phyloP scores from a whole-genome alignment of 768 basidiomycete genomes.

The Tephrocybe sp. region DNA sequence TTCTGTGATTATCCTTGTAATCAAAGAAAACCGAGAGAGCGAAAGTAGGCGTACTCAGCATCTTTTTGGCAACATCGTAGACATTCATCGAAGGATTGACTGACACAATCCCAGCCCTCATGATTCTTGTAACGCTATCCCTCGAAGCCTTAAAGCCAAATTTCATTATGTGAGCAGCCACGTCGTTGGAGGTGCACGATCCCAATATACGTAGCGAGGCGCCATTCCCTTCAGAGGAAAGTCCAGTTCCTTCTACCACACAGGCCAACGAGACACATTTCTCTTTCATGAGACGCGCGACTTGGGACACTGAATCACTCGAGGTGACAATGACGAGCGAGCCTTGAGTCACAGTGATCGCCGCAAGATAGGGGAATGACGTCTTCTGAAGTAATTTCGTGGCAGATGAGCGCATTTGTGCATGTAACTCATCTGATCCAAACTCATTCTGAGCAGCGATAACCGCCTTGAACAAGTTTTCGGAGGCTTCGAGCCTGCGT shows the following conservation, averaged over 20 bases:
- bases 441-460: neutral
- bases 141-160: neutral
- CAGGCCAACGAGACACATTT: neutral
- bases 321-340: neutral
- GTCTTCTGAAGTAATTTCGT: neutral
- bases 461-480: neutral
- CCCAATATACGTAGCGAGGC: neutral
- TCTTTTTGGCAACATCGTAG: neutral
- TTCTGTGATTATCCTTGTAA: neutral
- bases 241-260: neutral
- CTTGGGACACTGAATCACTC: neutral
- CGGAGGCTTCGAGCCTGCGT: neutral
- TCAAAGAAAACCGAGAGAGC: neutral
- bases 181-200: neutral
- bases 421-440: neutral
- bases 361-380: neutral
- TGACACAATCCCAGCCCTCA: neutral
- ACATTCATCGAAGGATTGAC: neutral
- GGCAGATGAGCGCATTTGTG: neutral
- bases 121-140: neutral
- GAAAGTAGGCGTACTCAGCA: neutral
- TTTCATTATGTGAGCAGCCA: neutral
- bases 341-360: no score
- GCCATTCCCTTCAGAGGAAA: no score
- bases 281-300: slow-evolving; percentile 1